A percentile compares a stretch with the other conserved stretches of the same genome.
phyloP scores from a whole-genome alignment of 495 filamentous ascomycete genomes.

The Tuber umbilicatum region DNA sequence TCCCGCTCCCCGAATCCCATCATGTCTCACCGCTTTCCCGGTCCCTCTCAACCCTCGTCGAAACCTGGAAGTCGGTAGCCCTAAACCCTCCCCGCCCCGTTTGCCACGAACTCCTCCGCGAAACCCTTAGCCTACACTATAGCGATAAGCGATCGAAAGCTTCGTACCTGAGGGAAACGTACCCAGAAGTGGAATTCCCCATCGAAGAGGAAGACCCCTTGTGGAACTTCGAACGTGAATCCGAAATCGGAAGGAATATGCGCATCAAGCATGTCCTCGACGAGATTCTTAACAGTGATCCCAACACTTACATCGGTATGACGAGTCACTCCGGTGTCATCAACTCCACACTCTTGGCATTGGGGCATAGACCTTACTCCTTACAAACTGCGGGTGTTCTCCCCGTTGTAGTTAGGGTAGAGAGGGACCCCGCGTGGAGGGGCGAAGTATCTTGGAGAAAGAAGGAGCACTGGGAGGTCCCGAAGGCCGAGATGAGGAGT shows the following conservation, averaged over 20 bases:
- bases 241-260: slow-evolving; percentile 20
- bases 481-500: slow-evolving; percentile 11
- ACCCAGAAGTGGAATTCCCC: slow-evolving; percentile 27
- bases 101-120: slow-evolving; percentile 34
- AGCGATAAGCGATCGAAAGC: slow-evolving; percentile 21
- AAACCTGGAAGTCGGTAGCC: slow-evolving; percentile 23
- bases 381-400: slow-evolving; percentile 35
- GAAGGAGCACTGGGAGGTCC: slow-evolving; percentile 9
- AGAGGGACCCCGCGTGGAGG: slow-evolving; percentile 19
- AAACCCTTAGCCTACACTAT: slow-evolving; percentile 34
- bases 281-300: slow-evolving; percentile 22
- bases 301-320: slow-evolving; percentile 32
- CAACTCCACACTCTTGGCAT: slow-evolving; percentile 31
- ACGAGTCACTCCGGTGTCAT: slow-evolving; percentile 36
- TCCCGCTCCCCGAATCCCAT: slow-evolving; percentile 27
- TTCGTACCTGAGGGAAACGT: slow-evolving; percentile 13
- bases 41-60: slow-evolving; percentile 32
- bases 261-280: slow-evolving; percentile 31
- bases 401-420: slow-evolving; percentile 32
- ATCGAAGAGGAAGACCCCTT: slow-evolving; percentile 25
- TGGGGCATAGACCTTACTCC: slow-evolving; percentile 29
- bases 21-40: slow-evolving; percentile 37
- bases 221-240: slow-evolving; percentile 37
- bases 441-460: slow-evolving; percentile 15
- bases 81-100: slow-evolving; percentile 24